Evolutionary conservation across 2,329 filamentous ascomycete genomes (phyloP).

Genomic region (Orbilia blumenaviensis): DNA sequence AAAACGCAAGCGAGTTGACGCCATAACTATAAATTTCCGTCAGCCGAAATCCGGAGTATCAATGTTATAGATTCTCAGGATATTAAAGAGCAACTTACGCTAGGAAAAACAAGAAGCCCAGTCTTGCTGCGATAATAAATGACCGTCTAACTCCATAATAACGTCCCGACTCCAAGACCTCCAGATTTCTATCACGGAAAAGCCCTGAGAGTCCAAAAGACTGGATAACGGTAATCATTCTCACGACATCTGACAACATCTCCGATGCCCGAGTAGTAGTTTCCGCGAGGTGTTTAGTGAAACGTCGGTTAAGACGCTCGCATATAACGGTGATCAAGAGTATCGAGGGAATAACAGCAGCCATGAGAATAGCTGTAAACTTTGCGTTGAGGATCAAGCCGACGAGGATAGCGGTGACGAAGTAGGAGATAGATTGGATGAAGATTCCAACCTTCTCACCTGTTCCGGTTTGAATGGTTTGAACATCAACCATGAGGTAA

Average conservation of each 20-base stretch:
- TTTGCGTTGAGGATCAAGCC: slow-evolving; percentile 72
- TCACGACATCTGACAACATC: slow-evolving; percentile 63
- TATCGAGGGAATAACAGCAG: slow-evolving; percentile 65
- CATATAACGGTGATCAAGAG: slow-evolving; percentile 61
- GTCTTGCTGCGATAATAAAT: slow-evolving; percentile 67
- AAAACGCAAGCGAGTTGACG: slow-evolving; percentile 74
- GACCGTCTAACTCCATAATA: slow-evolving; percentile 66
- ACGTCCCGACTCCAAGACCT: slow-evolving; percentile 31
- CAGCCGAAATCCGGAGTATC: not conserved
- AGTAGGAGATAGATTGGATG: slow-evolving; percentile 71
- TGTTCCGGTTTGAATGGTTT: slow-evolving; percentile 73
- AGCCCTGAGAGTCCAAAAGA: slow-evolving; percentile 61
- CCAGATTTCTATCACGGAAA: slow-evolving; percentile 37
- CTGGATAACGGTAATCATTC: slow-evolving; percentile 64
- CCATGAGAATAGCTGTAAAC: slow-evolving; percentile 71
- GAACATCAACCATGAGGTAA: slow-evolving; percentile 72
- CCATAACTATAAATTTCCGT: slow-evolving; percentile 63
- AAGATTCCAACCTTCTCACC: slow-evolving; percentile 76
- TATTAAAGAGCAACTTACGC: slow-evolving; percentile 60
- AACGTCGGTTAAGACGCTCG: slow-evolving; percentile 64
- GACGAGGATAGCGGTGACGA: slow-evolving; percentile 73
- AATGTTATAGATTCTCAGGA: not conserved
- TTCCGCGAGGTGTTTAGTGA: slow-evolving; percentile 60
- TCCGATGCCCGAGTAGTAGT: slow-evolving; percentile 62
- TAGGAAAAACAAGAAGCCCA: slow-evolving; percentile 73